phyloP scores from a whole-genome alignment of 2,329 filamentous ascomycete genomes.

The Colletotrichum karsti region DNA sequence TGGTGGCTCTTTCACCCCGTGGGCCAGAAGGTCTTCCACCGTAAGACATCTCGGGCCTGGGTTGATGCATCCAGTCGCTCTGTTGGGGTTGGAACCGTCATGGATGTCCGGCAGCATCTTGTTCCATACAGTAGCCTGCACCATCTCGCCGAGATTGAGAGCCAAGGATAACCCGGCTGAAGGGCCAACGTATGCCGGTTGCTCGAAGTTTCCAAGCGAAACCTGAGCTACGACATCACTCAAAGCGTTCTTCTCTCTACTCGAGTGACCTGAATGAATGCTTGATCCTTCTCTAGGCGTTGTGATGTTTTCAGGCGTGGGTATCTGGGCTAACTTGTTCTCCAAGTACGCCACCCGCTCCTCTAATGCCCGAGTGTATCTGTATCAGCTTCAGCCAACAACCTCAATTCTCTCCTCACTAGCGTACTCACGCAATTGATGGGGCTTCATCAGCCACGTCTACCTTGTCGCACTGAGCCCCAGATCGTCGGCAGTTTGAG shows the following conservation, averaged over 20 bases:
- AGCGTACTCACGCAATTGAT: constrained; percentile 11
- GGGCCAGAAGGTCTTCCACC: constrained; percentile 50
- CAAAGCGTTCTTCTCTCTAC: constrained; percentile 34
- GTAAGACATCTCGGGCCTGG: constrained; percentile 33
- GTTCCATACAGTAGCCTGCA: constrained; percentile 62
- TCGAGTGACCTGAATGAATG: background rate
- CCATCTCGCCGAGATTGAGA: constrained; percentile 60
- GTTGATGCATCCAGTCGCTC: constrained; percentile 2
- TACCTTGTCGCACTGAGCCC: constrained; percentile 50
- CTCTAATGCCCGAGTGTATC: constrained; percentile 51
- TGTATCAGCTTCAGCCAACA: constrained; percentile 27
- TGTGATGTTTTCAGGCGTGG: background rate
- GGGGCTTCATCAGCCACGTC: constrained; percentile 41
- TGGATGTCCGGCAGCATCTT: constrained; percentile 48
- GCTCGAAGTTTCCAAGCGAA: constrained; percentile 51
- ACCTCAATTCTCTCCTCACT: no score
- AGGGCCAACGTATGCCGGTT: constrained; percentile 51
- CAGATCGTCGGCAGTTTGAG: constrained; percentile 52
- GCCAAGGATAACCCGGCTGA: constrained; percentile 59
- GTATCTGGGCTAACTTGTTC: constrained; percentile 32
- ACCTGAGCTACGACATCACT: constrained; percentile 58
- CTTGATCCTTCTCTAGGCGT: background rate
- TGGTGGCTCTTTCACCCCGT: constrained; percentile 51
- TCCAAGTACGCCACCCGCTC: constrained; percentile 52
- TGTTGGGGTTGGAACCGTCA: constrained; percentile 18